A percentile compares a stretch with the other conserved stretches of the same genome.
These are phyloP conservation scores for Cadophora sp. DNA, from an alignment of 2,329 filamentous ascomycete species.

Conservation along the genomic window DNA sequence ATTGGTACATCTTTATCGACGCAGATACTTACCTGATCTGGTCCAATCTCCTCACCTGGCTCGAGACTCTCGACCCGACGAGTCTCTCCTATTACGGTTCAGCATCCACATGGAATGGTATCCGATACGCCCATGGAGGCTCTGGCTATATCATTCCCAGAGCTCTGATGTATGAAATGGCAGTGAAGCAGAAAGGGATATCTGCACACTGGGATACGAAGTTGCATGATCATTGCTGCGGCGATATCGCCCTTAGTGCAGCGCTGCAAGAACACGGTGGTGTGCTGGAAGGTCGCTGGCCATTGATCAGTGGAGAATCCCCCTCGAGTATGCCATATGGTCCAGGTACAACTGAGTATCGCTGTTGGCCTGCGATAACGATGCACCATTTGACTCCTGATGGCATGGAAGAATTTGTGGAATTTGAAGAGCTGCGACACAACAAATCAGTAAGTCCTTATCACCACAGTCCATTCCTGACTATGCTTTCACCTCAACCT, in stretches of 20 bases:
- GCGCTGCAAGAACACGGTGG: conserved; percentile 54
- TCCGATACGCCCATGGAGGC: conserved; percentile 61
- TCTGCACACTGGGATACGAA: conserved; percentile 54
- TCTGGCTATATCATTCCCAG: conserved; percentile 60
- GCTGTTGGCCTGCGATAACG: conserved; percentile 61
- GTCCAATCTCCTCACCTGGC: conserved; percentile 51
- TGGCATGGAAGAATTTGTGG: conserved; percentile 48
- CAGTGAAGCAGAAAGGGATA: conserved; percentile 50
- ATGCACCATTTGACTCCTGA: conserved; percentile 60
- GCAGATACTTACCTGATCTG: conserved; percentile 64
- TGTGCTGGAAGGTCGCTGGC: conserved; percentile 51
- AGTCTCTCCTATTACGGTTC: conserved; percentile 59
- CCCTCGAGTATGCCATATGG: conserved; percentile 55
- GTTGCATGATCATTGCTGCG: conserved; percentile 54
- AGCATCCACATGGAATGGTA: conserved; percentile 50
- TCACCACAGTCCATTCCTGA: background rate
- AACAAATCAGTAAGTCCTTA: conserved; percentile 12
- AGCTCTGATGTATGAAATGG: conserved; percentile 56
- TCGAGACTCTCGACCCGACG: conserved; percentile 25
- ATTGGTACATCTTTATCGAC: conserved; percentile 66
- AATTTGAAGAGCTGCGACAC: conserved; percentile 48
- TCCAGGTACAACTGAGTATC: conserved; percentile 50
- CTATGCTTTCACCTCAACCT: background rate
- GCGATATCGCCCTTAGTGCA: conserved; percentile 56
- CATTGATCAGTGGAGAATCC: conserved; percentile 62